Evolutionary conservation across 805 yeast species (phyloP), one percentile per base, ranked within the genome.

Genomic region (Kuraishia borneana): DNA sequence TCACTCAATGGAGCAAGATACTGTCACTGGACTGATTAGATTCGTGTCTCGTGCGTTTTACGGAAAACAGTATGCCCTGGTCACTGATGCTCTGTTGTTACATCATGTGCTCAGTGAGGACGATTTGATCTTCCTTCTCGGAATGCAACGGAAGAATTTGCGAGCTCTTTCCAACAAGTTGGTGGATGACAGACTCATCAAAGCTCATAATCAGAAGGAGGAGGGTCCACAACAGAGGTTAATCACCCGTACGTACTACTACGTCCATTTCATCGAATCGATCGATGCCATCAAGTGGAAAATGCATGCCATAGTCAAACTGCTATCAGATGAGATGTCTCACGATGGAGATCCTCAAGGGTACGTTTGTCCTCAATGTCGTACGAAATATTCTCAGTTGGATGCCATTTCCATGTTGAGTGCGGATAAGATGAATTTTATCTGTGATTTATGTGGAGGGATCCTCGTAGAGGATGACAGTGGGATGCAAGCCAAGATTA

Each of bases 241-340:
- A 36, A 75, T 77, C 31, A 70, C 78, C 18, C 70, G 88, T 46
- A 81, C 89, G 2, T 85, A 85, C 47, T 92, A 80, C 58, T 92
- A 73, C 54, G 78, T 89, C 36, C 95, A 85, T 50, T 75, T 73
- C 51, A 84, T 96, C 3, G 95, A 87, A 54, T 94, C 97, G 0
- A 83, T 92, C 27, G 98, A 92, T 58, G 76, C 96, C 3, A 76
- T 92, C 51, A 92, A 92, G 57, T 92, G 97, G 97, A 87, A 88
- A 50, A 83, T 89, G 39, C 95, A 89, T 53, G 73, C 83, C 31
- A 69, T 92, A 19, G 96, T 84, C 10, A 79, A 78, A 44, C 54
- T 67, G 36, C 65, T 88, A 36, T 84, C 84, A 50, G 83, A 81
- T 42, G 94, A 87, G 47, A 70, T 89, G 59, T 77, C 84, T 34